phyloP scores from a whole-genome alignment of 345 rosid genomes.

The Pistacia integerrima region DNA sequence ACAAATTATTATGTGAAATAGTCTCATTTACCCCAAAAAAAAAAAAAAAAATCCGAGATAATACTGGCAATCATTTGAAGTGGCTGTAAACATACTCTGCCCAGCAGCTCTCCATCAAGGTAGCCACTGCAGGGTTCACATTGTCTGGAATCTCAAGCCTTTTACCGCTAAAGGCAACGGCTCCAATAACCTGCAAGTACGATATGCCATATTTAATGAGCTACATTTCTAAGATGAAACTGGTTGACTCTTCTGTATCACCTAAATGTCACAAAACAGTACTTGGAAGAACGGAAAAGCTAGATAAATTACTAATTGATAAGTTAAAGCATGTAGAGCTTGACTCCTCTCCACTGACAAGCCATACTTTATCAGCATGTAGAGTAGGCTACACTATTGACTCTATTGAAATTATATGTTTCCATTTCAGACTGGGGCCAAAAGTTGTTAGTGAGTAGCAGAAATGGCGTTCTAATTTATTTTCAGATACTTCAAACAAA shows the following conservation, averaged over 20 bases:
- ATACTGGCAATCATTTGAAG: constrained; percentile 2
- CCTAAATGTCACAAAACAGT: background rate
- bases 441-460: background rate
- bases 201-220: constrained; percentile 7
- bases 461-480: background rate
- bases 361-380: background rate
- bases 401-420: background rate
- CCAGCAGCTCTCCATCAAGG: constrained; percentile 51
- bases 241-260: background rate
- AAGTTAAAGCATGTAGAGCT: background rate
- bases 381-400: background rate
- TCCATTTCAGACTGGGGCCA: background rate
- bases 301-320: too few species aligned
- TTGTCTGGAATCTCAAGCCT: constrained; percentile 55
- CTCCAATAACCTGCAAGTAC: constrained; percentile 48
- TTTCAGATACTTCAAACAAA: background rate
- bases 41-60: background rate
- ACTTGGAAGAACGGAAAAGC: background rate
- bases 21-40: background rate
- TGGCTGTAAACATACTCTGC: constrained; percentile 37
- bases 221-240: background rate
- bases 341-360: background rate
- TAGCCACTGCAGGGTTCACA: constrained; percentile 40
- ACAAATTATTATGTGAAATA: background rate
- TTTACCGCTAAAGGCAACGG: constrained; percentile 50